These are phyloP conservation scores for Ophiostoma montium DNA, from an alignment of 2,329 filamentous ascomycete species.

Conservation along the genomic window DNA sequence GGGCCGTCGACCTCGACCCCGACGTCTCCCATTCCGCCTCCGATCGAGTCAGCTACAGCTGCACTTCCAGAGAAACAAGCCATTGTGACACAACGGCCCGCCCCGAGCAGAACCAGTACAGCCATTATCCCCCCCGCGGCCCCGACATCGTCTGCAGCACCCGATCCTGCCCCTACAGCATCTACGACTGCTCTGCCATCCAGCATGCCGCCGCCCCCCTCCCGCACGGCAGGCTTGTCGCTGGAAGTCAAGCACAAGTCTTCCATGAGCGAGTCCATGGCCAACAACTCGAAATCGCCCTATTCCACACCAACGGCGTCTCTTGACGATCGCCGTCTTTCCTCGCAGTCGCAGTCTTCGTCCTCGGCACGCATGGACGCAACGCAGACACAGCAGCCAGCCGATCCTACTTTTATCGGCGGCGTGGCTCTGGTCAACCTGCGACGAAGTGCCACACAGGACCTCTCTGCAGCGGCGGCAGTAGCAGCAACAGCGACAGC, in stretches of 20 bases:
- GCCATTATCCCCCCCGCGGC: not conserved
- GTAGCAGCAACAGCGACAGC: conserved; percentile 9
- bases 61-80: conserved; percentile 24
- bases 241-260: conserved; percentile 2
- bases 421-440: conserved; percentile 40
- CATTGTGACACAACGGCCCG: conserved; percentile 2
- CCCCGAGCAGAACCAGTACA: conserved; percentile 7
- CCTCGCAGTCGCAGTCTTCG: not conserved
- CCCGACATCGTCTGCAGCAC: not conserved
- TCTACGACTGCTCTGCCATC: conserved; percentile 33
- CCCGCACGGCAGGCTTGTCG: conserved; percentile 39
- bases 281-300: conserved; percentile 11
- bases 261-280: conserved; percentile 10
- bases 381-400: conserved; percentile 22
- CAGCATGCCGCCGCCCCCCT: no score
- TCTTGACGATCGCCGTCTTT: conserved; percentile 4
- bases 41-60: conserved; percentile 24
- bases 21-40: conserved; percentile 30
- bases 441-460: conserved; percentile 21
- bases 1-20: conserved; percentile 41
- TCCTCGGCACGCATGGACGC: not conserved
- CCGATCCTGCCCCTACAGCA: not conserved
- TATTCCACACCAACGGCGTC: conserved; percentile 12
- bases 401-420: conserved; percentile 36
- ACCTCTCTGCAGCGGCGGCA: conserved; percentile 13